A percentile compares a stretch with the other conserved stretches of the same genome.
These are phyloP conservation scores for Erodium chrysanthum DNA, from an alignment of 441 rosid genomes.

Conservation along the genomic window DNA sequence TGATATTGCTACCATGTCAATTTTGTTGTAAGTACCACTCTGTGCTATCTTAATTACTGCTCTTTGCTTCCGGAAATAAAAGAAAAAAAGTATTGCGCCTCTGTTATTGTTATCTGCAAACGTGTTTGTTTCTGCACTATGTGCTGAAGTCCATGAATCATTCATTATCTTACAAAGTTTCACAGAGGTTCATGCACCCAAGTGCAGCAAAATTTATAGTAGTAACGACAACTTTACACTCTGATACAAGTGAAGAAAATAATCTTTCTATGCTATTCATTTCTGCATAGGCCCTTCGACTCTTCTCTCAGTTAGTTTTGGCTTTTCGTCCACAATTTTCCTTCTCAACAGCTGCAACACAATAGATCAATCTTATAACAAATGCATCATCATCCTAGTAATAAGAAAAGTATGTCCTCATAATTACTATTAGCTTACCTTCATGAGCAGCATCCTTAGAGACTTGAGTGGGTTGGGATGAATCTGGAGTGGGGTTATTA, in stretches of 20 bases:
- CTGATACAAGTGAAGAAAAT: not conserved
- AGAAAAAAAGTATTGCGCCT: too few species aligned
- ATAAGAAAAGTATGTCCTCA: not conserved
- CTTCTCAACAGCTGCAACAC: conserved; percentile 39
- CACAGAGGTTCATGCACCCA: not conserved
- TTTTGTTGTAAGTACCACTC: not conserved
- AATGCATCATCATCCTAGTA: not conserved
- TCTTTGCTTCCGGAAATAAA: not conserved
- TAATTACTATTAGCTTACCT: conserved; percentile 28
- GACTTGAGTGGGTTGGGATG: conserved; percentile 27
- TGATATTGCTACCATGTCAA: not conserved
- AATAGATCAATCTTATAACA: not conserved
- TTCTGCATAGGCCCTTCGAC: conserved; percentile 10
- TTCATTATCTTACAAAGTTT: not conserved
- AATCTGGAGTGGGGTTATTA: conserved; percentile 19
- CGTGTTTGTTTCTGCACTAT: not conserved
- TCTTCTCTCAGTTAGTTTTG: conserved; percentile 41
- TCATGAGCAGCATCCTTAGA: conserved; percentile 34
- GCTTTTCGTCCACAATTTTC: conserved; percentile 46
- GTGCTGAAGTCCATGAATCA: not conserved
- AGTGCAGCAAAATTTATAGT: not conserved
- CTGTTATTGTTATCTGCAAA: not conserved
- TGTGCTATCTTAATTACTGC: not conserved
- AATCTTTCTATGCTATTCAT: not conserved
- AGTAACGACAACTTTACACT: not conserved